Percentiles rank a stretch among this genome's conserved stretches.
Conservation (phyloP, 2,329 filamentous ascomycete genomes). For the Teratosphaeria epicoccoides region DNA sequence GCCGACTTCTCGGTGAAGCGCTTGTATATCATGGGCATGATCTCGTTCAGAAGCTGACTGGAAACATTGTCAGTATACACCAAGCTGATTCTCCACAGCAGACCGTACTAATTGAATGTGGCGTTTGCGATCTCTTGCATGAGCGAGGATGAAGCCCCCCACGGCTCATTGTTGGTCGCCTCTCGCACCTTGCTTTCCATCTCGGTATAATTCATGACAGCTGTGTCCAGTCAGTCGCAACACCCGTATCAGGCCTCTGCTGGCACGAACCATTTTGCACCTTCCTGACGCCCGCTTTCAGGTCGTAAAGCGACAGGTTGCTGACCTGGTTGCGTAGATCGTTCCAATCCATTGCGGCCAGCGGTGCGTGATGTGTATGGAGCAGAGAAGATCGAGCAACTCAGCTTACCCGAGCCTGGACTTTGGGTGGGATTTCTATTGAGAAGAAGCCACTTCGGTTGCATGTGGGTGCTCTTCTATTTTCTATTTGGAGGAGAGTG, state of each 20-base stretch:
- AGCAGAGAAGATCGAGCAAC: not conserved
- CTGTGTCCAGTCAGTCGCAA: not conserved
- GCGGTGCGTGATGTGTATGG: not conserved
- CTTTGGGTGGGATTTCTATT: too few relatives aligned
- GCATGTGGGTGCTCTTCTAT: too few relatives aligned
- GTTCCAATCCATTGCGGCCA: conserved; percentile 67
- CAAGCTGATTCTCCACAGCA: not conserved
- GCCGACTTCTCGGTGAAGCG: conserved; percentile 97
- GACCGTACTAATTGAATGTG: conserved; percentile 88
- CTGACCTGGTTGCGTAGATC: conserved; percentile 76
- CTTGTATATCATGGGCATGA: conserved; percentile 99
- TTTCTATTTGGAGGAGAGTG: not conserved
- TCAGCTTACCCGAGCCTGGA: too few relatives aligned
- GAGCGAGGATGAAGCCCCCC: conserved; percentile 70
- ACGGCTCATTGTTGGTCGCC: conserved; percentile 97
- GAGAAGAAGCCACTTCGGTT: too few relatives aligned
- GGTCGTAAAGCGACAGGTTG: conserved; percentile 86
- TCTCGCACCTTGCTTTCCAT: conserved; percentile 84
- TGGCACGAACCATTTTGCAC: conserved; percentile 74
- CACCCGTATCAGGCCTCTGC: not conserved
- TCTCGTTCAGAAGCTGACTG: conserved; percentile 94
- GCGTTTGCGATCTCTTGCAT: conserved; percentile 99
- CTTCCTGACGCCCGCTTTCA: conserved; percentile 90
- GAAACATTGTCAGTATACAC: conserved; percentile 16
- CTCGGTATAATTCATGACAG: conserved; percentile 66